phyloP scores from a whole-genome alignment of 148 eudicot genomes.

The Camellia granthamiana region DNA sequence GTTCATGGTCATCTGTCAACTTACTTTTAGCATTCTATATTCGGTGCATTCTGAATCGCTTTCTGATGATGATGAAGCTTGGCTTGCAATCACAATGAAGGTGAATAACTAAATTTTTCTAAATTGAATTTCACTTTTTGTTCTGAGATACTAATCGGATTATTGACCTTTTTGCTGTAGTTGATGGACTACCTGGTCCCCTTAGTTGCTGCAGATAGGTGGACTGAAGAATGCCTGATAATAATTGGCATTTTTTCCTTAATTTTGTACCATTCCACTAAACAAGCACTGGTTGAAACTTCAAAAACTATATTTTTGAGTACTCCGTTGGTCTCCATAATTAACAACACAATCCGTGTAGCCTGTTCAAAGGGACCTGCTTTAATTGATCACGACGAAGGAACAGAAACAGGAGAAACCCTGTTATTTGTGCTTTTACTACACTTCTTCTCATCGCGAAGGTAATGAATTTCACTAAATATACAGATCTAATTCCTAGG shows the following conservation, averaged over 20 bases:
- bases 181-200: conserved; percentile 51
- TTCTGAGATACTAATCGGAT: conserved; percentile 8
- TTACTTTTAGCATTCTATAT: conserved; percentile 56
- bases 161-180: conserved; percentile 32
- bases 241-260: conserved; percentile 61
- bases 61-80: conserved; percentile 45
- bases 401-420: conserved; percentile 50
- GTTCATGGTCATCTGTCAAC: conserved; percentile 34
- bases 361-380: conserved; percentile 62
- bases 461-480: conserved; percentile 38
- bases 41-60: conserved; percentile 55
- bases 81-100: conserved; percentile 70
- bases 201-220: conserved; percentile 37
- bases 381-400: conserved; percentile 52
- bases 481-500: neutral
- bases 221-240: conserved; percentile 59
- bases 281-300: conserved; percentile 53
- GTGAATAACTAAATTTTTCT: conserved; percentile 28
- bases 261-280: conserved; percentile 72
- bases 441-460: conserved; percentile 57
- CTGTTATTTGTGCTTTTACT: conserved; percentile 55
- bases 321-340: conserved; percentile 48
- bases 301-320: conserved; percentile 65
- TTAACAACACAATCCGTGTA: conserved; percentile 40
- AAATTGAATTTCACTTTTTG: neutral